These are phyloP conservation scores for Podospora conica DNA, from an alignment of 495 filamentous ascomycete genomes.

Conservation along the genomic window DNA sequence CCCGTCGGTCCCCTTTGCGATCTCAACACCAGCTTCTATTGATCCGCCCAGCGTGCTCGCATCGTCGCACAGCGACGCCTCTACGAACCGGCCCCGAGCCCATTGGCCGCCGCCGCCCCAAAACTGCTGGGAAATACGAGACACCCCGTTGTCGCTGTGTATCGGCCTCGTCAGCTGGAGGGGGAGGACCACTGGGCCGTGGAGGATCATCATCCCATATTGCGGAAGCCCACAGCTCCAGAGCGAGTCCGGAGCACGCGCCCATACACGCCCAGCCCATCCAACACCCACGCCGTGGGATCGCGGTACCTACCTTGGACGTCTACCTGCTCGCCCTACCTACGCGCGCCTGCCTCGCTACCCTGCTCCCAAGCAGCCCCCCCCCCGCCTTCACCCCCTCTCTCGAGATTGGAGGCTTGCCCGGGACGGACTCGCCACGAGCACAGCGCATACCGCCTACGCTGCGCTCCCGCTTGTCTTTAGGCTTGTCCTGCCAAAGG, in stretches of 20 bases:
- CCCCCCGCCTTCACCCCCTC: constrained; percentile 9
- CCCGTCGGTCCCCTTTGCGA: constrained; percentile 26
- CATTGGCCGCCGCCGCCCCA: constrained; percentile 30
- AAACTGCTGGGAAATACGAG: constrained; percentile 29
- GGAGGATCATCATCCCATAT: constrained; percentile 26
- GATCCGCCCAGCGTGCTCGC: constrained; percentile 32
- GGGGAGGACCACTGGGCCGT: constrained; percentile 6
- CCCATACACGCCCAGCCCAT: not conserved
- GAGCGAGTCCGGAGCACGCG: constrained; percentile 5
- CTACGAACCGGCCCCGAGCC: constrained; percentile 39
- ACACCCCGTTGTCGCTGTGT: constrained; percentile 28
- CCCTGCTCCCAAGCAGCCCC: not conserved
- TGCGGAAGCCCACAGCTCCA: constrained; percentile 27
- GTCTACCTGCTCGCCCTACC: constrained; percentile 7
- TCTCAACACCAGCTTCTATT: constrained; percentile 31
- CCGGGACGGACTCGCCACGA: constrained; percentile 18
- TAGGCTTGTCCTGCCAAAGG: constrained; percentile 14
- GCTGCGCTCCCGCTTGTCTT: constrained; percentile 8
- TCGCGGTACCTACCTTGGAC: constrained; percentile 1
- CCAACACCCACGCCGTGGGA: not conserved
- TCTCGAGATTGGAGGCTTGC: constrained; percentile 22
- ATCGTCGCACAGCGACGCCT: constrained; percentile 40
- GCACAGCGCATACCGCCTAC: constrained; percentile 10
- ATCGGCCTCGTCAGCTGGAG: constrained; percentile 30
- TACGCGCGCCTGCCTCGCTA: constrained; percentile 15